A percentile compares a stretch with the other conserved stretches of the same genome.
Conservation (phyloP, 768 basidiomycete genomes). For the Strobilomyces echinocephalus region DNA sequence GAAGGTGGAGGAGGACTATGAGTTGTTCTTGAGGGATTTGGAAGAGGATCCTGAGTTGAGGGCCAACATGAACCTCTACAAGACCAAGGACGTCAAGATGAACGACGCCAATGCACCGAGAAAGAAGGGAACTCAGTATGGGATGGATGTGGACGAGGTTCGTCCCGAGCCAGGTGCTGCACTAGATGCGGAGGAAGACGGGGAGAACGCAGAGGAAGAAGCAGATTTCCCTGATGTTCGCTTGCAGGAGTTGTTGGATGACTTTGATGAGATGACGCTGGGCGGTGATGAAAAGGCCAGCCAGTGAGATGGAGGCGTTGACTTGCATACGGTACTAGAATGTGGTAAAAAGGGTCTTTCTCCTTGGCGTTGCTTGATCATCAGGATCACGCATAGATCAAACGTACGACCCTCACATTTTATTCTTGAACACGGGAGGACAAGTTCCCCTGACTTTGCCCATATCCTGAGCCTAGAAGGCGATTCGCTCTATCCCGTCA, state of each 20-base stretch:
- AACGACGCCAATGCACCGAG: conserved; percentile 30
- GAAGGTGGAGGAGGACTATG: conserved; percentile 97
- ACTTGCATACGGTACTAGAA: background rate
- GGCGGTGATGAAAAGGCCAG: conserved; percentile 33
- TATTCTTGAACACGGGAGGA: background rate
- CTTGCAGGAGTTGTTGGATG: conserved; percentile 82
- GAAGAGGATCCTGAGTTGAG: conserved; percentile 95
- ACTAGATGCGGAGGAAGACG: conserved; percentile 21
- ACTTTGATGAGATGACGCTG: conserved; percentile 89
- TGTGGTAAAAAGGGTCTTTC: too few species aligned
- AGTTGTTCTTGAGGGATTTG: conserved; percentile 87
- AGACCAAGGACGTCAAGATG: conserved; percentile 55
- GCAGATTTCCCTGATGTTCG: conserved; percentile 84
- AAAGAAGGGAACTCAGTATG: conserved; percentile 27
- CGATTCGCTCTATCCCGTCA: too few species aligned
- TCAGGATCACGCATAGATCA: too few species aligned
- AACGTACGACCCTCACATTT: background rate
- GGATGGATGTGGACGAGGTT: conserved; percentile 65
- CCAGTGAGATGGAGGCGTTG: background rate
- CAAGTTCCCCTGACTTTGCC: too few species aligned
- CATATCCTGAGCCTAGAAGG: too few species aligned
- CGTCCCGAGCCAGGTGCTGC: conserved; percentile 27
- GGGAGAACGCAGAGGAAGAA: conserved; percentile 59
- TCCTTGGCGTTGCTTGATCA: too few species aligned
- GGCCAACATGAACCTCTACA: conserved; percentile 82